Conservation (phyloP, 164 flowering plant species). For the Liquidambar formosana region DNA sequence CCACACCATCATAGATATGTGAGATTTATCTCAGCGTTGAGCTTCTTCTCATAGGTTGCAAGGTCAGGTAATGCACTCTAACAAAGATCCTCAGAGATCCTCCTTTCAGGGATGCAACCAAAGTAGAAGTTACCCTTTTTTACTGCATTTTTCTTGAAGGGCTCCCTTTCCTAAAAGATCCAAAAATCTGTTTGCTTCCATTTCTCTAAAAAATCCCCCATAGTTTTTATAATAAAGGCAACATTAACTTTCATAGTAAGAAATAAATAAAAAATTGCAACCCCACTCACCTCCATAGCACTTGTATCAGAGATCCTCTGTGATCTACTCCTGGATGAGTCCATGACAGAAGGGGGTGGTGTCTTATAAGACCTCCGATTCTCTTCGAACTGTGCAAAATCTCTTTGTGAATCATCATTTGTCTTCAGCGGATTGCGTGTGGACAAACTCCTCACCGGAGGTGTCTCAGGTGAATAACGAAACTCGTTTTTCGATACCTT, state of each 20-base stretch:
- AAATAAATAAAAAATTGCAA: slow-evolving; percentile 6
- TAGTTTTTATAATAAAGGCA: too few relatives aligned
- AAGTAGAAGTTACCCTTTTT: not conserved
- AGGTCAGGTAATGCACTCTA: too few relatives aligned
- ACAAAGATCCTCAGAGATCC: not conserved
- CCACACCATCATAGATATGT: not conserved
- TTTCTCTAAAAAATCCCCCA: not conserved
- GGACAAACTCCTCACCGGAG: slow-evolving; percentile 44
- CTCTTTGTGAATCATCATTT: slow-evolving; percentile 46
- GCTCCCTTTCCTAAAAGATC: not conserved
- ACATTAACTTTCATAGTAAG: too few relatives aligned
- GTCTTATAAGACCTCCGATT: slow-evolving; percentile 46
- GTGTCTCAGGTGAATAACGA: slow-evolving; percentile 57
- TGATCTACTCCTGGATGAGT: slow-evolving; percentile 49
- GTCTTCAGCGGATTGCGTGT: slow-evolving; percentile 32
- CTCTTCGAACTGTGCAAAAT: slow-evolving; percentile 51
- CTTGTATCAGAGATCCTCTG: slow-evolving; percentile 48
- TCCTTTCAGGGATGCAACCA: not conserved
- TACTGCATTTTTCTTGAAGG: not conserved
- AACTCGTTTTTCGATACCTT: slow-evolving; percentile 39
- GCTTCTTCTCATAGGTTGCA: not conserved
- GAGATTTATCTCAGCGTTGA: not conserved
- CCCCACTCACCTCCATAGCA: slow-evolving; percentile 45
- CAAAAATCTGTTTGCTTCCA: not conserved
- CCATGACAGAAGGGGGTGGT: slow-evolving; percentile 43